phyloP scores from a whole-genome alignment of 75 land plant species.

The Sequoiadendron giganteum region DNA sequence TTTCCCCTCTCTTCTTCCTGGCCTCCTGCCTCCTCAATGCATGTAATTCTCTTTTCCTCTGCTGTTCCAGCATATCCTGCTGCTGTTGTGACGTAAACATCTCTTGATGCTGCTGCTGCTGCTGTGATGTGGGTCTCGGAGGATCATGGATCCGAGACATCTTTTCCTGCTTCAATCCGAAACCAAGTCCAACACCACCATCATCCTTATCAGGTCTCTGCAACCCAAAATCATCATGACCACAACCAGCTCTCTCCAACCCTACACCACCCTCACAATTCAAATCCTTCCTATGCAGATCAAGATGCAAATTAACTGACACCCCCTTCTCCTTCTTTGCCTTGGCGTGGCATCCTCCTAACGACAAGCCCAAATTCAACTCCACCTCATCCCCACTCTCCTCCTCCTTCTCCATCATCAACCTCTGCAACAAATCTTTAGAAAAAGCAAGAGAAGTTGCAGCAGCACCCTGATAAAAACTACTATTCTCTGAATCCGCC shows the following conservation, averaged over 20 bases:
- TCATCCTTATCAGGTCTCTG: neutral
- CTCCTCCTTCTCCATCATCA: slow-evolving; percentile 5
- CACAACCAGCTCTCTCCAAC: neutral
- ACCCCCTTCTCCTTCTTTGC: neutral
- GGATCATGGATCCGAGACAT: neutral
- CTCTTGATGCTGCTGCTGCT: neutral
- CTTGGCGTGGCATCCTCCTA: neutral
- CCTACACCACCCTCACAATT: neutral
- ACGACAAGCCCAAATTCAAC: slow-evolving; percentile 12
- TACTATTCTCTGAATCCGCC: neutral
- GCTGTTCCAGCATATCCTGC: slow-evolving; percentile 27
- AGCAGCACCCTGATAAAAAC: neutral
- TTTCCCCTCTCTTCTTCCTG: slow-evolving; percentile 14
- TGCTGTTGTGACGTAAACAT: neutral
- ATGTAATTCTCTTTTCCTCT: slow-evolving; percentile 22
- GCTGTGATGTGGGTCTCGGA: neutral
- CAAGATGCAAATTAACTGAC: neutral
- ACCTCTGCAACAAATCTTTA: slow-evolving; percentile 7
- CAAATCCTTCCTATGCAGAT: neutral
- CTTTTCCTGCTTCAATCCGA: neutral
- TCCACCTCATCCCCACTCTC: slow-evolving; percentile 9
- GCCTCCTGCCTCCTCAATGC: slow-evolving; percentile 27
- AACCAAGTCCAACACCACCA: neutral
- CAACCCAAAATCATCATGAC: neutral
- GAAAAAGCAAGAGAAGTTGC: slow-evolving; percentile 1